These are phyloP conservation scores for Macaranga tanarius DNA, from an alignment of 441 rosid genomes.

Conservation along the genomic window DNA sequence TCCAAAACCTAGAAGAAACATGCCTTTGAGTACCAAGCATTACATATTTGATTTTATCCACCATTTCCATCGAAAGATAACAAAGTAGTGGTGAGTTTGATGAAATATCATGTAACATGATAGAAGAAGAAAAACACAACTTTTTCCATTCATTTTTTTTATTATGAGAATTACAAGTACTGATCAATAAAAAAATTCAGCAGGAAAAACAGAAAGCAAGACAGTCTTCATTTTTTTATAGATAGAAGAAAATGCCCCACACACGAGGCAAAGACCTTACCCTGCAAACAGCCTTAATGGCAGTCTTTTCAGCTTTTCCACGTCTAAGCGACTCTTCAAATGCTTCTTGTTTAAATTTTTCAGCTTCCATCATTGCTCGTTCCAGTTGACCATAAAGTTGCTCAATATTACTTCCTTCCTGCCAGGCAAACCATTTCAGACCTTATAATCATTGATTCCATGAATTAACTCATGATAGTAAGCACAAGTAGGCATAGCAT, in stretches of 20 bases:
- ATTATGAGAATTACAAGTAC: too few species aligned
- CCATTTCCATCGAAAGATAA: neutral
- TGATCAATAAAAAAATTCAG: neutral
- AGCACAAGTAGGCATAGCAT: neutral
- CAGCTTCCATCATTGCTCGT: slow-evolving; percentile 51
- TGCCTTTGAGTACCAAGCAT: neutral
- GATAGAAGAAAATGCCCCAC: neutral
- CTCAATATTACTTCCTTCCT: slow-evolving; percentile 58
- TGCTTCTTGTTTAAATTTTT: slow-evolving; percentile 54
- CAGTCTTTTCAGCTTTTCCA: slow-evolving; percentile 61
- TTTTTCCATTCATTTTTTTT: neutral
- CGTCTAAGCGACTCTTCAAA: slow-evolving; percentile 57
- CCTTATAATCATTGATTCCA: slow-evolving; percentile 26
- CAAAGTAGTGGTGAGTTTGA: neutral
- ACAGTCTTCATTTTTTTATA: neutral
- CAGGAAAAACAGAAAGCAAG: neutral
- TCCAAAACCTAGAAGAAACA: neutral
- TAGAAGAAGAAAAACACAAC: neutral
- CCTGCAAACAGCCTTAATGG: slow-evolving; percentile 58
- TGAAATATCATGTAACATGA: neutral
- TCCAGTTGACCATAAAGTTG: slow-evolving; percentile 36
- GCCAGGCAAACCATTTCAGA: slow-evolving; percentile 18
- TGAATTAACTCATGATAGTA: slow-evolving; percentile 1
- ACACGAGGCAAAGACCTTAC: slow-evolving; percentile 28
- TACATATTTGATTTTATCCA: neutral